Percentiles rank a stretch among this genome's conserved stretches.
Conservation (phyloP, 2,329 filamentous ascomycete species). For the Colletotrichum paranaense region DNA sequence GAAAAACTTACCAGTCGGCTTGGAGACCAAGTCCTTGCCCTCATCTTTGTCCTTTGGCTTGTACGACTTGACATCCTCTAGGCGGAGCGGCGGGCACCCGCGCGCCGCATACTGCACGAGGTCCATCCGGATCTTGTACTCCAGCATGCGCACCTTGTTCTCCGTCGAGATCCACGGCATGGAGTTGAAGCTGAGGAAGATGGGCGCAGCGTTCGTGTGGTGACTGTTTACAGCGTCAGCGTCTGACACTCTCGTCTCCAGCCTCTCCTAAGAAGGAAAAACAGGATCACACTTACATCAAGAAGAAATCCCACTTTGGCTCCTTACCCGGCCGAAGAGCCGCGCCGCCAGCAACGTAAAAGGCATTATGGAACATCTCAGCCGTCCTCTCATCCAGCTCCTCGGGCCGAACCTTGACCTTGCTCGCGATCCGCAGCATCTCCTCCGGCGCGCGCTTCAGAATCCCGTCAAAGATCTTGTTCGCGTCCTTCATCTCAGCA, state of each 20-base stretch:
- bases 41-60: constrained; percentile 54
- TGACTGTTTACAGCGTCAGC: constrained; percentile 66
- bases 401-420: constrained; percentile 66
- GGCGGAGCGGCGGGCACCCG: constrained; percentile 68
- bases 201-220: constrained; percentile 75
- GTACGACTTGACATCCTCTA: constrained; percentile 72
- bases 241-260: neutral
- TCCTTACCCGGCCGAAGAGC: constrained; percentile 73
- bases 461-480: constrained; percentile 78
- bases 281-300: constrained; percentile 56
- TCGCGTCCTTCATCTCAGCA: constrained; percentile 61
- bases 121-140: constrained; percentile 85
- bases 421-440: constrained; percentile 70
- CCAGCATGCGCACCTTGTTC: constrained; percentile 76
- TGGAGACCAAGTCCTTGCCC: constrained; percentile 53
- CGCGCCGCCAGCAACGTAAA: constrained; percentile 61
- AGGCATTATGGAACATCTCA: constrained; percentile 76
- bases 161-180: constrained; percentile 69
- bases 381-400: constrained; percentile 66
- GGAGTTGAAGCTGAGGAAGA: constrained; percentile 77
- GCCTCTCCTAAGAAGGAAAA: neutral
- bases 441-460: constrained; percentile 71
- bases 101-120: constrained; percentile 79
- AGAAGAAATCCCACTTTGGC: constrained; percentile 85
- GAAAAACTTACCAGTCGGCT: constrained; percentile 53